Percentiles rank a stretch among this genome's conserved stretches.
phyloP scores from a whole-genome alignment of 1,284 basidiomycete genomes.

The Ceratobasidium theobromae region DNA sequence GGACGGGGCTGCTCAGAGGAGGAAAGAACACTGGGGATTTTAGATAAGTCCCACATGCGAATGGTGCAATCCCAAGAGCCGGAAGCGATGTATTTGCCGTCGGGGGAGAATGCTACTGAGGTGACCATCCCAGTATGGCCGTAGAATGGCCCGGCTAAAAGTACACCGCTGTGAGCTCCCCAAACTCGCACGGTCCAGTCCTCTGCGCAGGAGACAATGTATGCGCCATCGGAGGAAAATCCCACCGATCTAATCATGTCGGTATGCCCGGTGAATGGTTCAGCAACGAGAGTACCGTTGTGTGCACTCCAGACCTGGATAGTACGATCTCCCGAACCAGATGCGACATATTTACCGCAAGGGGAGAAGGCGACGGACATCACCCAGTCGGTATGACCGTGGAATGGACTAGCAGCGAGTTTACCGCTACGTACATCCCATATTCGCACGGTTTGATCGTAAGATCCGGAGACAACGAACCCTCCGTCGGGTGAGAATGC shows the following conservation, averaged over 20 bases:
- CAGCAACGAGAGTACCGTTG: neutral
- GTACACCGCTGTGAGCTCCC: neutral
- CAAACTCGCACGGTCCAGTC: neutral
- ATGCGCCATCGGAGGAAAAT: neutral
- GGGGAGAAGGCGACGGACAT: slow-evolving; percentile 8
- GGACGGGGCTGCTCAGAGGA: too few relatives aligned
- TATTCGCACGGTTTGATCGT: slow-evolving; percentile 12
- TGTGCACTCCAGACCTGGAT: slow-evolving; percentile 14
- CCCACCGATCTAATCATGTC: neutral
- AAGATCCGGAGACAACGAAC: slow-evolving; percentile 5
- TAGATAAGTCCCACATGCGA: neutral
- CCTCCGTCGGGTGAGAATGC: slow-evolving; percentile 25
- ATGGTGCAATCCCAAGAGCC: slow-evolving; percentile 12
- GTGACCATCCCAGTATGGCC: neutral
- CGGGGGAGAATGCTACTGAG: neutral
- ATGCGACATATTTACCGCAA: slow-evolving; percentile 12
- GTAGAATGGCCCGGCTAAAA: neutral
- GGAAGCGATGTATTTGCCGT: neutral
- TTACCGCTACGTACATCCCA: slow-evolving; percentile 15
- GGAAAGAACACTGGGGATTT: too few relatives aligned
- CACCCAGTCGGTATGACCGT: slow-evolving; percentile 27
- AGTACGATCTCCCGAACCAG: slow-evolving; percentile 2
- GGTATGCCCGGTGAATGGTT: neutral
- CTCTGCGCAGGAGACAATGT: neutral
- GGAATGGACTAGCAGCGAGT: neutral